Conservation (phyloP, 148 eudicot species). For the Vaccinium darrowii region DNA sequence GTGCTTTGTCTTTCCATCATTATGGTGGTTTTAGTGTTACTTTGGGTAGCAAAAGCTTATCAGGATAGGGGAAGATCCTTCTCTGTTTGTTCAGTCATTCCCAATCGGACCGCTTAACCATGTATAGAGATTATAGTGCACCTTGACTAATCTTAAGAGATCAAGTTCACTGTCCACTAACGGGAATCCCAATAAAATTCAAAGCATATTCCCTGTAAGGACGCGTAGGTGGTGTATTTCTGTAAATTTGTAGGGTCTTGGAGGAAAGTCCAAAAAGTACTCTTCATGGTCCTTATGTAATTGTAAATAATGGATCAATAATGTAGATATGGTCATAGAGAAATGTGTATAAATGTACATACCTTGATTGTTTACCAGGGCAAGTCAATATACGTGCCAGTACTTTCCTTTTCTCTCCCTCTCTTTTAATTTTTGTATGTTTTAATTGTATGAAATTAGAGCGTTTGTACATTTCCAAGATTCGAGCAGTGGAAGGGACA, state of each 20-base stretch:
- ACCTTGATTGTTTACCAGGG: background rate
- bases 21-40: conserved; percentile 45
- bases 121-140: background rate
- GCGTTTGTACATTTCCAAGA: background rate
- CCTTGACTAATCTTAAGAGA: too few relatives aligned
- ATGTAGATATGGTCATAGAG: background rate
- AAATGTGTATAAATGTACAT: background rate
- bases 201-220: too few relatives aligned
- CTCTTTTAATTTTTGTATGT: background rate
- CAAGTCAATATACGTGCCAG: background rate
- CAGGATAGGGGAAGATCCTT: conserved; percentile 44
- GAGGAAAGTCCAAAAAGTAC: background rate
- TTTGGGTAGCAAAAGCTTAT: conserved; percentile 53
- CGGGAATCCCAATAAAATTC: too few relatives aligned
- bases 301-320: background rate
- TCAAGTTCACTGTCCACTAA: too few relatives aligned
- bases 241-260: background rate
- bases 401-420: background rate
- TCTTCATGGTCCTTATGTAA: background rate
- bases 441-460: background rate
- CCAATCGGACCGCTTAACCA: conserved; percentile 22
- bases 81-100: conserved; percentile 40
- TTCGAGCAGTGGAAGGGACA: background rate
- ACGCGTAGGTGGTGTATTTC: background rate
- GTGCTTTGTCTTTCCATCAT: conserved; percentile 48